Conservation (phyloP, 164 flowering plant species). For the Warburgia ugandensis region DNA sequence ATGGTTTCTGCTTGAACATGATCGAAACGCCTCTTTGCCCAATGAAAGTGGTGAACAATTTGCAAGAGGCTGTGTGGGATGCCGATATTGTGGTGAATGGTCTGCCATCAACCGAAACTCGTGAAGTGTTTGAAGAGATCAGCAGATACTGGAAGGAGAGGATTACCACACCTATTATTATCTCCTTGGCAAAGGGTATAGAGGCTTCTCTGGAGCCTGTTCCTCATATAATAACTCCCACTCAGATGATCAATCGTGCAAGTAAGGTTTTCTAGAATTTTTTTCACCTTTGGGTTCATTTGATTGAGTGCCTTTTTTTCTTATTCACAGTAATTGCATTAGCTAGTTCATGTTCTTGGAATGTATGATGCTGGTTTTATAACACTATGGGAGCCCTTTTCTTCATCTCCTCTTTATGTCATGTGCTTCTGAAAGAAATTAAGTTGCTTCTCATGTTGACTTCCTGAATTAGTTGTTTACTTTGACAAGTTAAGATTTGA, state of each 20-base stretch:
- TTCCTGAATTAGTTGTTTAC: too few species aligned
- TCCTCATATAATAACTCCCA: conserved; percentile 80
- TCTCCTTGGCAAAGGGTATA: conserved; percentile 87
- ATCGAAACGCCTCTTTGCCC: conserved; percentile 88
- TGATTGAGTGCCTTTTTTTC: not conserved
- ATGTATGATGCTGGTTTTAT: too few species aligned
- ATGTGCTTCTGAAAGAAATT: too few species aligned
- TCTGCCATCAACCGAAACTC: conserved; percentile 83
- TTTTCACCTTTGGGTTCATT: not conserved
- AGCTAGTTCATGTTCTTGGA: too few species aligned
- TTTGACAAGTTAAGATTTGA: too few species aligned
- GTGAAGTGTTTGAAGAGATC: conserved; percentile 72
- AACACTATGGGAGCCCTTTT: too few species aligned
- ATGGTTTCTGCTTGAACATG: conserved; percentile 92
- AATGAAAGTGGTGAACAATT: conserved; percentile 76
- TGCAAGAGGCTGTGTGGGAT: conserved; percentile 91
- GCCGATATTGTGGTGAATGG: conserved; percentile 91
- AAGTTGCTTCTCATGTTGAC: too few species aligned
- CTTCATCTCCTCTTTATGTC: too few species aligned
- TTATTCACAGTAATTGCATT: too few species aligned
- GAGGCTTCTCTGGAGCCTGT: conserved; percentile 73
- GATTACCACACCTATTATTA: conserved; percentile 54
- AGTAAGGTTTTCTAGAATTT: too few species aligned
- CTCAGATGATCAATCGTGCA: conserved; percentile 76
- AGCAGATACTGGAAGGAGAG: conserved; percentile 85